Conservation (phyloP, 2,329 filamentous ascomycete genomes). For the Phaeosphaeriaceae sp. region DNA sequence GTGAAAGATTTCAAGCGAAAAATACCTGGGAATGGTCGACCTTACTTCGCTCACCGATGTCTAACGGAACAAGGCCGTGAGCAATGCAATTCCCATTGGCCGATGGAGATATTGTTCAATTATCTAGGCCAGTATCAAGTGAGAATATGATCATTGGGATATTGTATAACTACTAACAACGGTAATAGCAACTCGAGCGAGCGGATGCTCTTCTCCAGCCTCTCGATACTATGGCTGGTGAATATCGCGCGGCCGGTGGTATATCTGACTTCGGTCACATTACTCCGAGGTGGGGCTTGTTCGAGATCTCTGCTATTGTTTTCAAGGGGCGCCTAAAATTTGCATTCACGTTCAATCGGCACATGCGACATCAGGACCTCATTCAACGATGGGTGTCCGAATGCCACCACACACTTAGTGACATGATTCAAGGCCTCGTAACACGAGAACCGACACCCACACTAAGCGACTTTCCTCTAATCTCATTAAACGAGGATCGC, state of each 20-base stretch:
- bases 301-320: constrained; percentile 60
- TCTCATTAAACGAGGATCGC: constrained; percentile 52
- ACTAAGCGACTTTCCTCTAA: constrained; percentile 54
- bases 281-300: constrained; percentile 56
- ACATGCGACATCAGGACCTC: constrained; percentile 54
- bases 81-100: constrained; percentile 46
- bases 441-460: constrained; percentile 44
- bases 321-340: constrained; percentile 56
- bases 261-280: constrained; percentile 53
- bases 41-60: constrained; percentile 54
- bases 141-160: constrained; percentile 20
- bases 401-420: constrained; percentile 44
- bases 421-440: constrained; percentile 35
- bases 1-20: constrained; percentile 60
- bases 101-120: constrained; percentile 65
- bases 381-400: constrained; percentile 53
- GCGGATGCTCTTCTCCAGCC: constrained; percentile 53
- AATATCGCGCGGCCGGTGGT: constrained; percentile 53
- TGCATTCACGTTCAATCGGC: constrained; percentile 58
- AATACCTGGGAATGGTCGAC: constrained; percentile 44
- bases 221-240: constrained; percentile 55
- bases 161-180: constrained; percentile 29
- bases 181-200: constrained; percentile 53
- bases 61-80: constrained; percentile 39
- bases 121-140: constrained; percentile 60